Conservation (phyloP, 2,329 filamentous ascomycete genomes). For the Aspergillus sp. region DNA sequence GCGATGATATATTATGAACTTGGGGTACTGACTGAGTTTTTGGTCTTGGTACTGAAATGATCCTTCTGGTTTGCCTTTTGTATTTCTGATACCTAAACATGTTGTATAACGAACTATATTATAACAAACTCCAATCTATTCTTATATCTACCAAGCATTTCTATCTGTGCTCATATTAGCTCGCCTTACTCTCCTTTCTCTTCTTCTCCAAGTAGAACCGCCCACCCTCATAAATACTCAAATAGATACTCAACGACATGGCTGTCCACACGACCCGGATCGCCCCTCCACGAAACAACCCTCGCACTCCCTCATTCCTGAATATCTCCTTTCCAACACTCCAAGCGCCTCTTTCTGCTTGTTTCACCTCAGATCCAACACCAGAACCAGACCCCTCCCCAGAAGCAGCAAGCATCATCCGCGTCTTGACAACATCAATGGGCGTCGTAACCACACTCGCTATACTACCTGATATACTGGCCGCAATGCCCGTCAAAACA, state of each 20-base stretch:
- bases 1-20: conserved; percentile 15
- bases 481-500: conserved; percentile 72
- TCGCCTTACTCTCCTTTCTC: conserved; percentile 28
- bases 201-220: conserved; percentile 61
- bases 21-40: not conserved
- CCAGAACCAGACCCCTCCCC: conserved; percentile 20
- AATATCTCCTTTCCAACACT: conserved; percentile 69
- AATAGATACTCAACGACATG: conserved; percentile 79
- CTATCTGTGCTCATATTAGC: conserved; percentile 33
- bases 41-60: not conserved
- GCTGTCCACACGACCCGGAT: conserved; percentile 81
- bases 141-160: not conserved
- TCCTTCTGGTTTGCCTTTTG: not conserved
- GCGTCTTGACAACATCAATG: conserved; percentile 85
- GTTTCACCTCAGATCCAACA: conserved; percentile 7
- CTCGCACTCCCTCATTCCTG: conserved; percentile 68
- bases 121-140: conserved; percentile 1
- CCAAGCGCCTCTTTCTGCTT: conserved; percentile 4
- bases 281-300: conserved; percentile 73
- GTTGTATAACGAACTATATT: conserved; percentile 6
- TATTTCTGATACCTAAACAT: not conserved
- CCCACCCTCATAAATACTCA: conserved; percentile 83
- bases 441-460: conserved; percentile 85
- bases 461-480: conserved; percentile 72
- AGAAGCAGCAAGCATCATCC: conserved; percentile 77